A percentile compares a stretch with the other conserved stretches of the same genome.
phyloP scores from a whole-genome alignment of 768 basidiomycete species.

The Serendipita sp. region DNA sequence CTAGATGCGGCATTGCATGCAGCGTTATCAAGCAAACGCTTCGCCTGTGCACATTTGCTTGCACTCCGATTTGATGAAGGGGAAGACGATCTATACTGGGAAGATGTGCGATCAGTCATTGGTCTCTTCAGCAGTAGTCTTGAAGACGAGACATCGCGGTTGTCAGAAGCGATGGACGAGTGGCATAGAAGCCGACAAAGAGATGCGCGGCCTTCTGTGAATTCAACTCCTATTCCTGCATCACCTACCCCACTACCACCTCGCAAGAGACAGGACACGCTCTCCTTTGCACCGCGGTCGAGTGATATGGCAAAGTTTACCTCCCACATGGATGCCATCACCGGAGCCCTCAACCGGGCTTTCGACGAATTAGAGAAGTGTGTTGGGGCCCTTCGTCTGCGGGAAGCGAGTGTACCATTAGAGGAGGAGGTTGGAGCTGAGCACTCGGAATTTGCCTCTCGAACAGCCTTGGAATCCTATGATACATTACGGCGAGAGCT shows the following conservation, averaged over 20 bases:
- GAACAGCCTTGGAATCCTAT: slow-evolving; percentile 46
- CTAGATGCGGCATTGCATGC: slow-evolving; percentile 44
- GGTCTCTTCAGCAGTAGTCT: slow-evolving; percentile 50
- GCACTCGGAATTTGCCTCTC: not conserved
- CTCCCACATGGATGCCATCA: slow-evolving; percentile 55
- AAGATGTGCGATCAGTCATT: slow-evolving; percentile 66
- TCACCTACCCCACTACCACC: not conserved
- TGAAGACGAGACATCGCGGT: slow-evolving; percentile 43
- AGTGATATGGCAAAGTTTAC: slow-evolving; percentile 54
- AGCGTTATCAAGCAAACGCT: slow-evolving; percentile 58
- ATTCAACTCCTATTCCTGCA: slow-evolving; percentile 3
- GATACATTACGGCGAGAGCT: slow-evolving; percentile 62
- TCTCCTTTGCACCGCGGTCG: slow-evolving; percentile 61
- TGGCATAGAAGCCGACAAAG: slow-evolving; percentile 15
- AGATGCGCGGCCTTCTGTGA: slow-evolving; percentile 9
- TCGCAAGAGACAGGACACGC: not conserved
- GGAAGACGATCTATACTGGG: slow-evolving; percentile 70
- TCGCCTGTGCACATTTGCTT: slow-evolving; percentile 63
- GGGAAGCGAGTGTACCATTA: slow-evolving; percentile 11
- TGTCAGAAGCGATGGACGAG: slow-evolving; percentile 43
- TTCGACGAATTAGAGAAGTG: slow-evolving; percentile 50
- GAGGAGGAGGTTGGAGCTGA: slow-evolving; percentile 6
- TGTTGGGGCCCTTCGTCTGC: slow-evolving; percentile 38
- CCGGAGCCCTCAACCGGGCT: slow-evolving; percentile 54
- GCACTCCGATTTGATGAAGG: slow-evolving; percentile 58